Percentiles rank a stretch among this genome's conserved stretches.
Evolutionary conservation across 192 early-diverging fungal genomes (phyloP).

Genomic region (Rhizoclosmatium globosum): DNA sequence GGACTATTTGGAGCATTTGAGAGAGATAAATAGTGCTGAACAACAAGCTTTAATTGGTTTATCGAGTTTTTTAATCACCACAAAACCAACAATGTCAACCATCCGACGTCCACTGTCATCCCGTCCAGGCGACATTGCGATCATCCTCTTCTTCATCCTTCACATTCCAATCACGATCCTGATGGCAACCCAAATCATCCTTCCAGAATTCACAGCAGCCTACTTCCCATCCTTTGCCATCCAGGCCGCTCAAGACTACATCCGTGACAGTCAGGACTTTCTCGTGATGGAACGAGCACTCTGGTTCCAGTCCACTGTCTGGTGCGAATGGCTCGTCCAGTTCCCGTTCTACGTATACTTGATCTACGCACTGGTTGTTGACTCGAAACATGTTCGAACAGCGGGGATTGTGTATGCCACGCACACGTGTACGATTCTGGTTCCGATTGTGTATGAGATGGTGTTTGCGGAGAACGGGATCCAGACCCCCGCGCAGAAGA

Average conservation of each 20-base stretch:
- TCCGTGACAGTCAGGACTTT: slow-evolving; percentile 14
- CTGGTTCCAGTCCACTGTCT: slow-evolving; percentile 1
- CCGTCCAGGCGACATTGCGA: slow-evolving; percentile 30
- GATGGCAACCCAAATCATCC: slow-evolving; percentile 25
- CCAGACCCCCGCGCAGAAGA: slow-evolving; percentile 1
- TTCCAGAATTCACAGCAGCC: slow-evolving; percentile 4
- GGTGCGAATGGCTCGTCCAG: slow-evolving; percentile 8
- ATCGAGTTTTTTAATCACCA: too few relatives aligned
- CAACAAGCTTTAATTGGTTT: too few relatives aligned
- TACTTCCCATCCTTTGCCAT: slow-evolving; percentile 1
- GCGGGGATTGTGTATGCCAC: slow-evolving; percentile 4
- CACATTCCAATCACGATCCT: slow-evolving; percentile 44
- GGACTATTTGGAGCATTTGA: too few relatives aligned
- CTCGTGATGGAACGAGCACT: neutral
- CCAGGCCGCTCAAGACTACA: neutral
- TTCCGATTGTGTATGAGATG: slow-evolving; percentile 5
- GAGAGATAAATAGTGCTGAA: too few relatives aligned
- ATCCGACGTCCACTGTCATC: slow-evolving; percentile 4
- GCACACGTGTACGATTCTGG: neutral
- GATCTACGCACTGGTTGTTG: neutral
- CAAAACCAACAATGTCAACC: neutral
- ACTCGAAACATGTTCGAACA: neutral
- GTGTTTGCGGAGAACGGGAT: neutral
- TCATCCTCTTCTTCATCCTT: slow-evolving; percentile 35
- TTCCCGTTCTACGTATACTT: neutral